Evolutionary conservation across 768 basidiomycete genomes (phyloP), one percentile per base, ranked within the genome.

Genomic region (Russula vinacea): DNA sequence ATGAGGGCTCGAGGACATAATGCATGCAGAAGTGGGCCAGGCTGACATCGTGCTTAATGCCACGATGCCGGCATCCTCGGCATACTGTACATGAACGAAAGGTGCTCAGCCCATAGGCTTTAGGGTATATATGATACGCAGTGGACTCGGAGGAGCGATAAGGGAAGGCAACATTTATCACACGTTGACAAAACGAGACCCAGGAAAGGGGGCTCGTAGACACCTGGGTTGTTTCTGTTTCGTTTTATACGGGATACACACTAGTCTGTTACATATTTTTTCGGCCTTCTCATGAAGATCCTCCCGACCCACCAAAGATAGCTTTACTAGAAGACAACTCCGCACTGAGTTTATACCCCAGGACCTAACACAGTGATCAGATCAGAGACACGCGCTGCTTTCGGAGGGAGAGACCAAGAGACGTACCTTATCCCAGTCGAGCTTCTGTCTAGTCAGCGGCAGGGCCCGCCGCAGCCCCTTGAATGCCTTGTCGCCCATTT

Each of bases 401-500:
- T 35, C 39, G 47, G 13, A 19, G 13, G 7, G 22, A n/a, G n/a
- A n/a, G n/a, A 13, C 66, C 33, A 24, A 26, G n/a, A 52, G 22
- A 2, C 69, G 58, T 33, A 90, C 92, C 81, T 88, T 92, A 67
- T 96, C 94, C 96, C 97, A 99, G 64, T 98, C 94, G 42, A 98
- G 75, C 75, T 98, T 98, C 73, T 92, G 90, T 69, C 92, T 82
- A 14, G 94, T 98, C 71, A 98, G 78, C 0, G 96, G 97, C 62
- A 99, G 76, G 1, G 94, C 94, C 42, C 97, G 83, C 69, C 97
- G 81, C 56, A 99, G 79, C 7, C 89, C 86, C 75, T 92, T 92
- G 83, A 98, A 98, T 0, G 90, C 89, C 76, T 92, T 94, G 71
- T 98, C 95, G 45, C 89, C 84, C 85, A 99, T 88, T 69, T 91